Conservation (phyloP, 2,329 filamentous ascomycete species). For the Talaromyces sp. region DNA sequence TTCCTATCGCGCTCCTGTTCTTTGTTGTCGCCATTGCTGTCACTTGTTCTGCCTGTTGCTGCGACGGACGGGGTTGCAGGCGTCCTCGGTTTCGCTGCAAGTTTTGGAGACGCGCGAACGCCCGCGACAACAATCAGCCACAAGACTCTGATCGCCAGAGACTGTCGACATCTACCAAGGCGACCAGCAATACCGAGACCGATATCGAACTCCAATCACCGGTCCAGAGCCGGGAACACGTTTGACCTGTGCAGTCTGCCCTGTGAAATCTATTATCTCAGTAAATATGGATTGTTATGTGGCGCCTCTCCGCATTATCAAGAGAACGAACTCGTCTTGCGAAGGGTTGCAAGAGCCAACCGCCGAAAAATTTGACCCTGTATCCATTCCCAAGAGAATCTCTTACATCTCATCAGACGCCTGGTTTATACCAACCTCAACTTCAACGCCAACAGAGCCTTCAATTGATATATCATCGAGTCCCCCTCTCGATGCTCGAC, state of each 20-base stretch:
- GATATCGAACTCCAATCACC: slow-evolving; percentile 21
- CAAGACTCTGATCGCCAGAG: slow-evolving; percentile 28
- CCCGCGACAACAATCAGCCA: slow-evolving; percentile 18
- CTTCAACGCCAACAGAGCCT: neutral
- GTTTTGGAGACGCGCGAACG: neutral
- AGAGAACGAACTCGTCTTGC: slow-evolving; percentile 20
- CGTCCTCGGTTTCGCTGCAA: neutral
- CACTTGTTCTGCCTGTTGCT: slow-evolving; percentile 33
- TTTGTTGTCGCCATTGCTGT: slow-evolving; percentile 33
- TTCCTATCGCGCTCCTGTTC: slow-evolving; percentile 43
- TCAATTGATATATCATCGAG: slow-evolving; percentile 1
- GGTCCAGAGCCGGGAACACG: slow-evolving; percentile 17
- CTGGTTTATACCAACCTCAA: neutral
- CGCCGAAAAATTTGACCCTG: slow-evolving; percentile 10
- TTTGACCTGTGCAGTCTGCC: slow-evolving; percentile 13
- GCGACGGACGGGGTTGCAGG: neutral
- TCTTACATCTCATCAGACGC: slow-evolving; percentile 19
- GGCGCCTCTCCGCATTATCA: slow-evolving; percentile 49
- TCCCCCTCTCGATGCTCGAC: slow-evolving; percentile 17
- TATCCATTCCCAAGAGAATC: slow-evolving; percentile 18
- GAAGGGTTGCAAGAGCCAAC: slow-evolving; percentile 9
- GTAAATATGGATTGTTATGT: slow-evolving; percentile 27
- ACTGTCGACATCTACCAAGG: slow-evolving; percentile 27
- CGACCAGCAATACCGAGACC: slow-evolving; percentile 21
- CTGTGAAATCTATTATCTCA: neutral